phyloP scores from a whole-genome alignment of 352 stramenopile genomes.

The Globisporangium cederbergense region DNA sequence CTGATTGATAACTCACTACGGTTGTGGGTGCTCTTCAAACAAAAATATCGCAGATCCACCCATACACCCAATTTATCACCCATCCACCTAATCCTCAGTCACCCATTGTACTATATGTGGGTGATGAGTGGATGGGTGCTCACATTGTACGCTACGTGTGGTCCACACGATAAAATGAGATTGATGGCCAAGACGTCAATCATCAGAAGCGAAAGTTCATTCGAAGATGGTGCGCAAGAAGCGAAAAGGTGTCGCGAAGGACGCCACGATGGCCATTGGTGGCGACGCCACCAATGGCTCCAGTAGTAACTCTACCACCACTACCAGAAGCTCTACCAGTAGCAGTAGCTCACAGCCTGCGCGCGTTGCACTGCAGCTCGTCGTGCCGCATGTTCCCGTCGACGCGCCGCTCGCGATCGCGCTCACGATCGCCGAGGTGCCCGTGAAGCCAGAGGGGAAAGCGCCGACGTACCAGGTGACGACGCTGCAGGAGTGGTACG shows the following conservation, averaged over 20 bases:
- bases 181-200: neutral
- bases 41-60: no score
- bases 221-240: slow-evolving; percentile 75
- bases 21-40: no score
- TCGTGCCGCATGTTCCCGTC: slow-evolving; percentile 26
- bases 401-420: slow-evolving; percentile 34
- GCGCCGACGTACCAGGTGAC: slow-evolving; percentile 7
- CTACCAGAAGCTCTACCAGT: neutral
- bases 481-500: slow-evolving; percentile 43
- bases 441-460: slow-evolving; percentile 19
- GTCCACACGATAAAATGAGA: no score
- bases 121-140: no score
- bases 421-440: slow-evolving; percentile 25
- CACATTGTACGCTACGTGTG: no score
- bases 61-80: no score
- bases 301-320: slow-evolving; percentile 20
- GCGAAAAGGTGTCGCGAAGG: slow-evolving; percentile 68
- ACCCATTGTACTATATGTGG: no score
- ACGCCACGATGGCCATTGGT: slow-evolving; percentile 25
- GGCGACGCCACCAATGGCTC: neutral
- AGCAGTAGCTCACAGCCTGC: slow-evolving; percentile 20
- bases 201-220: neutral
- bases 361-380: slow-evolving; percentile 29
- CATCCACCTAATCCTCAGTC: no score
- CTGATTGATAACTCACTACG: no score